phyloP scores from a whole-genome alignment of 2,329 filamentous ascomycete species.

The Aspergillus awamori region DNA sequence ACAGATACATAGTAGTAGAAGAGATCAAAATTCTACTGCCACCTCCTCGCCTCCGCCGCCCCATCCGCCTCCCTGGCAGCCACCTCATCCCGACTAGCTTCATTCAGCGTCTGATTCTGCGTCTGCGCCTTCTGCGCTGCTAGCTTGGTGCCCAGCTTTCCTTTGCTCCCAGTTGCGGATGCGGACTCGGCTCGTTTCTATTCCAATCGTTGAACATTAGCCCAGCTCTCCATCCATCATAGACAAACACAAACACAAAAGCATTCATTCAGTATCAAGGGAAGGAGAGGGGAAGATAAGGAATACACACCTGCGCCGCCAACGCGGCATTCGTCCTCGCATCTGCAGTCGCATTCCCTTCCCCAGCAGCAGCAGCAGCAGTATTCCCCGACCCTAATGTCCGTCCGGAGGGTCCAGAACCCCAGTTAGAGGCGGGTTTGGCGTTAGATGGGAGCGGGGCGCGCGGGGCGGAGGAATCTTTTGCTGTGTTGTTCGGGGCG shows the following conservation, averaged over 20 bases:
- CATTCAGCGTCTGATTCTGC: constrained; percentile 66
- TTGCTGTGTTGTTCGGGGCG: constrained; percentile 27
- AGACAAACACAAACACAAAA: neutral
- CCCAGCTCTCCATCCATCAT: neutral
- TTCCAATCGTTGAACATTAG: neutral
- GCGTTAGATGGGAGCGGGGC: constrained; percentile 36
- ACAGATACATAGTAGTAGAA: neutral
- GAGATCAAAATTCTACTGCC: constrained; percentile 51
- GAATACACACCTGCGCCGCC: constrained; percentile 74
- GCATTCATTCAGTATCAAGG: too few species aligned
- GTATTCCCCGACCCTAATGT: constrained; percentile 60
- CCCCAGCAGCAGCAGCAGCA: constrained; percentile 26
- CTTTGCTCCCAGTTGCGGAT: constrained; percentile 48
- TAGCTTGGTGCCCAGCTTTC: constrained; percentile 72
- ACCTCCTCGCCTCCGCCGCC: constrained; percentile 58
- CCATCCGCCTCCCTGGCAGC: constrained; percentile 69
- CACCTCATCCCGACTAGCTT: constrained; percentile 68
- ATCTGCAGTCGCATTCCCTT: constrained; percentile 46
- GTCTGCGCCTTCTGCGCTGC: constrained; percentile 77
- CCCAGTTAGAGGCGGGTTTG: constrained; percentile 45
- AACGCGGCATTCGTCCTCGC: constrained; percentile 73
- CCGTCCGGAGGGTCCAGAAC: constrained; percentile 53
- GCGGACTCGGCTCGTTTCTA: constrained; percentile 68
- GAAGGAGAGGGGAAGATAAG: too few species aligned
- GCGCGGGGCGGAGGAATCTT: constrained; percentile 1